Conservation (phyloP, 352 stramenopile species). For the Phytophthora palmivora region DNA sequence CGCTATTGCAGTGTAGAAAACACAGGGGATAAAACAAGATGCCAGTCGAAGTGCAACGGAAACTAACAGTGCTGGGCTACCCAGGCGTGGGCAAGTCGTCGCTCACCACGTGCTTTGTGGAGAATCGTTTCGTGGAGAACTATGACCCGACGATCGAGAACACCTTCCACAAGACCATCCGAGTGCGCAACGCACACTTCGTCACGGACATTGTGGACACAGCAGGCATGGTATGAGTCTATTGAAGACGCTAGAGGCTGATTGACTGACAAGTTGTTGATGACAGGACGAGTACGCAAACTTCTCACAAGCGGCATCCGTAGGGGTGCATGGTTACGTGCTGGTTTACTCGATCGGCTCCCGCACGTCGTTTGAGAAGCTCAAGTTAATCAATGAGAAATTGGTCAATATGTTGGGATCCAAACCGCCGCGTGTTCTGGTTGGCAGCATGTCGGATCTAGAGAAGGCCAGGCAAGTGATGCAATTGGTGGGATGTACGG, state of each 20-base stretch:
- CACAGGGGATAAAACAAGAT: constrained; percentile 46
- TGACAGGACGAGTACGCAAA: constrained; percentile 95
- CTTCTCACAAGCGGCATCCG: constrained; percentile 95
- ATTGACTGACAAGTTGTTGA: background rate
- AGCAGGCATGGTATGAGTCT: constrained; percentile 89
- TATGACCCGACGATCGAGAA: constrained; percentile 98
- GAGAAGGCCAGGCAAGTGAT: constrained; percentile 83
- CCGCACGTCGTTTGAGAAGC: constrained; percentile 94
- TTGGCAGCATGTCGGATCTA: constrained; percentile 96
- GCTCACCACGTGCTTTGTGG: constrained; percentile 95
- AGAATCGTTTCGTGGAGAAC: constrained; percentile 91
- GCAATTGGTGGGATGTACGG: background rate
- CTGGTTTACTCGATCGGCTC: constrained; percentile 95
- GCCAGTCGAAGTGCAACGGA: constrained; percentile 94
- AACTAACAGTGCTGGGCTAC: constrained; percentile 95
- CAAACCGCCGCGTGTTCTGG: constrained; percentile 92
- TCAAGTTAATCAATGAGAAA: constrained; percentile 95
- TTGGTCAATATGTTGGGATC: constrained; percentile 95
- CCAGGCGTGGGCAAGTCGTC: constrained; percentile 96
- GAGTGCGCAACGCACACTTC: constrained; percentile 96
- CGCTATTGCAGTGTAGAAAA: constrained; percentile 22
- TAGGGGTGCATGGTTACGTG: constrained; percentile 96
- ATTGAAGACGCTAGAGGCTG: background rate
- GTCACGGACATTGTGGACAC: constrained; percentile 97
- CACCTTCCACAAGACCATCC: constrained; percentile 96